Evolutionary conservation across 352 stramenopile species (phyloP).

Genomic region (Halophytophthora batemanensis): DNA sequence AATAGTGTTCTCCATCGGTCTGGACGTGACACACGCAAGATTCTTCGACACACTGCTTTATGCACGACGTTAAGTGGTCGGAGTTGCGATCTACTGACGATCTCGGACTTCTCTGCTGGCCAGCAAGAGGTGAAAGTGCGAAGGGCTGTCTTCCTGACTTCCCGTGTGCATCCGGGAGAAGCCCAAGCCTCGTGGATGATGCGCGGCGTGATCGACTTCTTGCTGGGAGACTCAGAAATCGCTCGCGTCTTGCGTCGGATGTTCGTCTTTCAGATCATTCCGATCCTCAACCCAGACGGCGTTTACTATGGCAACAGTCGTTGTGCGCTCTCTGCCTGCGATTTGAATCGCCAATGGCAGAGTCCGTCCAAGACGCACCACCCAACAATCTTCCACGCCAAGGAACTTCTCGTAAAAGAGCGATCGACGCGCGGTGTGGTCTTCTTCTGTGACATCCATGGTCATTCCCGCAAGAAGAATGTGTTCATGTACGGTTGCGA

Average conservation of each 20-base stretch:
- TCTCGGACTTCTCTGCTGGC: constrained; percentile 48
- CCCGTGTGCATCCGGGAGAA: constrained; percentile 90
- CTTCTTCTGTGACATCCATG: constrained; percentile 91
- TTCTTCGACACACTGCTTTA: constrained; percentile 48
- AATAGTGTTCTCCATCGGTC: constrained; percentile 24
- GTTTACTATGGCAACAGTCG: constrained; percentile 93
- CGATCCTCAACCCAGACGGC: constrained; percentile 94
- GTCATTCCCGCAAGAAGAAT: constrained; percentile 92
- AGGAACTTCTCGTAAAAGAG: constrained; percentile 73
- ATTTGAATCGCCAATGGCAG: constrained; percentile 91
- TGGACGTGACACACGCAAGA: constrained; percentile 4
- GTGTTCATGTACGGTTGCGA: constrained; percentile 95
- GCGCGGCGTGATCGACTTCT: constrained; percentile 89
- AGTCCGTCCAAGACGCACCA: constrained; percentile 59
- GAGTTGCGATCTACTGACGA: constrained; percentile 74
- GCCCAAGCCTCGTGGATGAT: constrained; percentile 93
- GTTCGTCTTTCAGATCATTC: constrained; percentile 92
- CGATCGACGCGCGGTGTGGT: constrained; percentile 49
- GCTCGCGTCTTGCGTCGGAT: constrained; percentile 75
- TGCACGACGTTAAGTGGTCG: constrained; percentile 57
- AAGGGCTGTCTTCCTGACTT: constrained; percentile 74
- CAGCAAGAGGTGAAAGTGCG: constrained; percentile 30
- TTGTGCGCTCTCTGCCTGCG: constrained; percentile 73
- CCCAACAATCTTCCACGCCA: constrained; percentile 88
- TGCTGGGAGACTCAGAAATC: constrained; percentile 55